phyloP scores from a whole-genome alignment of 768 basidiomycete species.

The Polyporus arcularius region DNA sequence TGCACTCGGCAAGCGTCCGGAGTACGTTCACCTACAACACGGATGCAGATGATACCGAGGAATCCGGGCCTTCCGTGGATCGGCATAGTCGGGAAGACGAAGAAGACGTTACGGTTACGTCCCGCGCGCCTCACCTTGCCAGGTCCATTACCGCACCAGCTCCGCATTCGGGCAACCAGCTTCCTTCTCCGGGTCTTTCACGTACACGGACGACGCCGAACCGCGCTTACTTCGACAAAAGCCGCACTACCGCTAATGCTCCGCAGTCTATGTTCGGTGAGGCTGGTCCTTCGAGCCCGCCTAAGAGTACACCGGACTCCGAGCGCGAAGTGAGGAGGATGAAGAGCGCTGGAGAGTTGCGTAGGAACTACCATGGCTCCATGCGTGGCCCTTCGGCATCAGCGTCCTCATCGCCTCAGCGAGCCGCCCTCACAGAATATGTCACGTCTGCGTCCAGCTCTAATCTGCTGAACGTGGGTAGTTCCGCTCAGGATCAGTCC shows the following conservation, averaged over 20 bases:
- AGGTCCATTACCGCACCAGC: slow-evolving; percentile 48
- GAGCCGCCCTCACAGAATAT: slow-evolving; percentile 49
- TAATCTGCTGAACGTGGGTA: slow-evolving; percentile 51
- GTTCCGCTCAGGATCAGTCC: slow-evolving; percentile 36
- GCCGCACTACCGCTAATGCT: slow-evolving; percentile 23
- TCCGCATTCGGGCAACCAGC: slow-evolving; percentile 19
- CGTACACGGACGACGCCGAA: slow-evolving; percentile 80
- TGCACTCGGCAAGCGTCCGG: slow-evolving; percentile 47
- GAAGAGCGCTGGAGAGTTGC: slow-evolving; percentile 86
- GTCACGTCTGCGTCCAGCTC: slow-evolving; percentile 69
- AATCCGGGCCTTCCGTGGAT: slow-evolving; percentile 47
- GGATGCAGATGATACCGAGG: slow-evolving; percentile 48
- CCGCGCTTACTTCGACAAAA: slow-evolving; percentile 34
- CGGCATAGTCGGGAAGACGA: slow-evolving; percentile 54
- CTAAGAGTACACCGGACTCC: slow-evolving; percentile 6
- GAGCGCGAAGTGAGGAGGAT: slow-evolving; percentile 75
- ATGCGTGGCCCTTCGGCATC: slow-evolving; percentile 28
- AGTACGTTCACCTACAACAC: slow-evolving; percentile 47
- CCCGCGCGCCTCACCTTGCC: slow-evolving; percentile 55
- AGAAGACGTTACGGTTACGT: slow-evolving; percentile 71
- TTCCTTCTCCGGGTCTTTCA: slow-evolving; percentile 47
- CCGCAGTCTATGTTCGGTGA: slow-evolving; percentile 20
- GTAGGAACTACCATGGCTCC: slow-evolving; percentile 43
- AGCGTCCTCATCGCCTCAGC: slow-evolving; percentile 38
- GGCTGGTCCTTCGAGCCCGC: slow-evolving; percentile 17